A percentile compares a stretch with the other conserved stretches of the same genome.
These are phyloP conservation scores for Hygrophorus pudorinus DNA, from an alignment of 768 basidiomycete genomes.

Conservation along the genomic window DNA sequence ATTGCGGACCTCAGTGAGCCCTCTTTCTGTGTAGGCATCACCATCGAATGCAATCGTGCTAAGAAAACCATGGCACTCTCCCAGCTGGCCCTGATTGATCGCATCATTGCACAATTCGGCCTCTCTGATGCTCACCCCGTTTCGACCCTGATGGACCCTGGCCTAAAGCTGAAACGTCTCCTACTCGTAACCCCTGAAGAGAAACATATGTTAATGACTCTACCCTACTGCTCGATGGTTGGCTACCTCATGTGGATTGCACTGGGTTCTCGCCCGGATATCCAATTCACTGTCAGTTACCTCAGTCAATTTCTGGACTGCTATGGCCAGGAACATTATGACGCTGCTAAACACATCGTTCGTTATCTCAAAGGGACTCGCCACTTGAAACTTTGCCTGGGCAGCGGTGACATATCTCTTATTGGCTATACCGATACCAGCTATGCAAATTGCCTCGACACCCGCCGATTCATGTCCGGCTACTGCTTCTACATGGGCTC, in stretches of 20 bases:
- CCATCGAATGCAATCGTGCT: too few relatives aligned
- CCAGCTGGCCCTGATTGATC: constrained; percentile 20
- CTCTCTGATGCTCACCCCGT: neutral
- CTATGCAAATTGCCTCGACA: too few relatives aligned
- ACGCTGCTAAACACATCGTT: constrained; percentile 13
- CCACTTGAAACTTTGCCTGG: neutral
- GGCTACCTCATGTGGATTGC: constrained; percentile 13
- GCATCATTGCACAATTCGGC: neutral
- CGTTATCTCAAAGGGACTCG: constrained; percentile 9
- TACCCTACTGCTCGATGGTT: constrained; percentile 7
- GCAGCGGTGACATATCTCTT: neutral
- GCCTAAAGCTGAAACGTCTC: too few relatives aligned
- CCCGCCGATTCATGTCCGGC: too few relatives aligned
- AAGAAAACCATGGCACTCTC: constrained; percentile 19
- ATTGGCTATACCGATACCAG: too few relatives aligned
- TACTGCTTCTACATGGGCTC: too few relatives aligned
- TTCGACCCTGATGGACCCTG: neutral
- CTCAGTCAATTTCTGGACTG: constrained; percentile 21
- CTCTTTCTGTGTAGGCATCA: too few relatives aligned
- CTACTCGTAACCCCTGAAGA: neutral
- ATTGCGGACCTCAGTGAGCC: constrained; percentile 25
- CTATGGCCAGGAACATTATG: constrained; percentile 17
- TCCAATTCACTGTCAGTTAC: constrained; percentile 15
- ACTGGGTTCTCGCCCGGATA: constrained; percentile 16
- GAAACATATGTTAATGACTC: neutral